Evolutionary conservation across 129 eudicot genomes (phyloP).

Genomic region (Flaveria brownii): DNA sequence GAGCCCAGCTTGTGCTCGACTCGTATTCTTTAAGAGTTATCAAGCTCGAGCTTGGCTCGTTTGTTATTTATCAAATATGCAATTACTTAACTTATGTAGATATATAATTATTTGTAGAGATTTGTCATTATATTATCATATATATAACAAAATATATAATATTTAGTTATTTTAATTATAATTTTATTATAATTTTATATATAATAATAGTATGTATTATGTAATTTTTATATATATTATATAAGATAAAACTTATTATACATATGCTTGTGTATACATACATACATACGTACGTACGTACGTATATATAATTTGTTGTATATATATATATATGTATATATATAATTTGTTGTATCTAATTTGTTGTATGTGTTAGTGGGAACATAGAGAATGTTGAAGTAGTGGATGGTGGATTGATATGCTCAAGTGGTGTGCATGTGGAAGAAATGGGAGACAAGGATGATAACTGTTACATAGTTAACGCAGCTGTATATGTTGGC

Average conservation of each 20-base stretch:
- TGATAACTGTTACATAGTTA: slow-evolving; percentile 92
- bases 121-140: neutral
- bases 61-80: neutral
- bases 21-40: neutral
- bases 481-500: slow-evolving; percentile 96
- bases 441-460: slow-evolving; percentile 98
- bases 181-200: neutral
- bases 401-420: slow-evolving; percentile 92
- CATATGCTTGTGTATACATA: neutral
- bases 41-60: neutral
- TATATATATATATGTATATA: too few species aligned
- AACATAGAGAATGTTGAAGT: slow-evolving; percentile 71
- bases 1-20: neutral
- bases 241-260: neutral
- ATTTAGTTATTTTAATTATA: neutral
- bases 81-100: too few species aligned
- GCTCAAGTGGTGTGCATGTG: slow-evolving; percentile 95
- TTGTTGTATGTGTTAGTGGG: slow-evolving; percentile 47
- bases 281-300: neutral
- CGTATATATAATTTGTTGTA: too few species aligned
- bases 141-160: neutral
- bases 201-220: neutral
- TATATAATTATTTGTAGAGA: neutral
- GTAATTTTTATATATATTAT: neutral
- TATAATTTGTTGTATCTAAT: neutral